Conservation (phyloP, 2,329 filamentous ascomycete genomes). For the Raffaelea albimanens region DNA sequence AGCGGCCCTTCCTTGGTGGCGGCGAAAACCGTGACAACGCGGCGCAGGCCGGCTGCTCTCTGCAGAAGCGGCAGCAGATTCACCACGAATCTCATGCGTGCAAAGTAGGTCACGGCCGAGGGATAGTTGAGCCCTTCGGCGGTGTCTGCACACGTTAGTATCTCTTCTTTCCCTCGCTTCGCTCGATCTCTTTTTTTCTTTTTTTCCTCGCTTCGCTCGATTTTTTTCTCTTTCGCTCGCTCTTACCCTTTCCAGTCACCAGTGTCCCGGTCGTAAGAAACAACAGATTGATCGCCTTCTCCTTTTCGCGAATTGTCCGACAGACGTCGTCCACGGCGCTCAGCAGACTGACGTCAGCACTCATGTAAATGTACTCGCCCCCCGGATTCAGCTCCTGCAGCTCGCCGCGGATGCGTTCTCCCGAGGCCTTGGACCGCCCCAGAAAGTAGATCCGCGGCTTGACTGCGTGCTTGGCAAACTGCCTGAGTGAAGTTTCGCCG, state of each 20-base stretch:
- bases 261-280: slow-evolving; percentile 3
- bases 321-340: slow-evolving; percentile 39
- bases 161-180: not conserved
- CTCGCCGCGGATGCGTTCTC: slow-evolving; percentile 29
- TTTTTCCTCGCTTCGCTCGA: too few relatives aligned
- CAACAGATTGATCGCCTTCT: slow-evolving; percentile 32
- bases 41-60: slow-evolving; percentile 31
- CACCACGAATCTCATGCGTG: slow-evolving; percentile 44
- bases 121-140: slow-evolving; percentile 45
- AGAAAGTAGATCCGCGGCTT: slow-evolving; percentile 36
- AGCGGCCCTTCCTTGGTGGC: slow-evolving; percentile 39
- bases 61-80: slow-evolving; percentile 48
- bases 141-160: slow-evolving; percentile 32
- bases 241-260: not conserved
- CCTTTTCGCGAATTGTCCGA: slow-evolving; percentile 37
- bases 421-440: slow-evolving; percentile 32
- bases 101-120: slow-evolving; percentile 45
- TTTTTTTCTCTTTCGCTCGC: not conserved
- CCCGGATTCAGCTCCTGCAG: slow-evolving; percentile 32
- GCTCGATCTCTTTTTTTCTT: too few relatives aligned
- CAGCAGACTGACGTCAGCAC: slow-evolving; percentile 35
- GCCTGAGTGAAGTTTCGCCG: slow-evolving; percentile 34
- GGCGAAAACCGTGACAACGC: slow-evolving; percentile 44
- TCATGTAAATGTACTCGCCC: slow-evolving; percentile 33
- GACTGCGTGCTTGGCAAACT: slow-evolving; percentile 29